Base-by-base conservation (phyloP, 2,329 filamentous ascomycete genomes). In the Pseudogymnoascus sp. region DNA sequence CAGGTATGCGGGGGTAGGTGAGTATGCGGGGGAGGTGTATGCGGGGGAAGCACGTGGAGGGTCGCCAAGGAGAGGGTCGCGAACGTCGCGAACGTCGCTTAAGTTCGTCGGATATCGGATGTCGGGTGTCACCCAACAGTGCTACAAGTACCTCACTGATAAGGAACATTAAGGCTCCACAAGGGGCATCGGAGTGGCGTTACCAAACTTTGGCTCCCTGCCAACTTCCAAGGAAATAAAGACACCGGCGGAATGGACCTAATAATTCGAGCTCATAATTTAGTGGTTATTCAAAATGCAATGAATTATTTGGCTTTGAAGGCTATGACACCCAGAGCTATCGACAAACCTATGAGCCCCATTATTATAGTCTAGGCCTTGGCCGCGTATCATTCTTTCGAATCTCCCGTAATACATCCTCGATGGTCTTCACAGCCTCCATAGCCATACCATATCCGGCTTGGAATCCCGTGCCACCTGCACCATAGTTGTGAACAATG, bases 381-480 rank as follows among this genome's bases (percentile, higher is more conserved):
- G 58, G 58, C 18, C 58, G 33, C 35, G 35, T 59, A 37, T 59
- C 35, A 18, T 59, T 59, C 58, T 27, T 59, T 39, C 37, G 58
- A 25, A 59, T 63, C 58, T 48, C 60, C 33, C 10, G 60, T 60
- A 75, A 59, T 5, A 73, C 21, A 45, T 72, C 69, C 5, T 74
- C 69, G 1, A 70, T 68, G 10, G 64, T 63, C n/a, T 60, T 58
- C 8, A 75, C 73, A 0, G 75, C 70, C 36, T 76, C 75, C 18
- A 72, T 13, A 0, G 75, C 74, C 74, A 76, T 76, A 5, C 74
- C 74, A 39, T 73, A 76, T 4, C 75, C 74, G 3, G 77, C 76
- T 59, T 78, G 76, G 62, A 74, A 80, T 0, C 77, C 77, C 1
- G 77, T 77, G 5, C 77, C 77, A 1, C 77, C 76, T 5, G 77